Conservation (phyloP, 768 basidiomycete species). For the Suillus sp. region DNA sequence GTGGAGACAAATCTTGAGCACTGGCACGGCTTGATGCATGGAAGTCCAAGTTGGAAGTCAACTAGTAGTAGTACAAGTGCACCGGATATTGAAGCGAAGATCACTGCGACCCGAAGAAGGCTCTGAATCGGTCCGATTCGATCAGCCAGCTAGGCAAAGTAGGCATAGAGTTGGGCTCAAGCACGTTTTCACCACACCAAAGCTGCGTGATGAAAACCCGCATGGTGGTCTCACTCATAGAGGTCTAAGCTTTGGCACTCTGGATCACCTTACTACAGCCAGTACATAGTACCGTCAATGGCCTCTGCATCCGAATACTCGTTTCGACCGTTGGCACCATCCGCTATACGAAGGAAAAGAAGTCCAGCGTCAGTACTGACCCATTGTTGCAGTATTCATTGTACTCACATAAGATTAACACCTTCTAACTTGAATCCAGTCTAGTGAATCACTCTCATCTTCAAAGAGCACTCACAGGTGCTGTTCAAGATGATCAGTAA, state of each 20-base stretch:
- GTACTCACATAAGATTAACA: background rate
- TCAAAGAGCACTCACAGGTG: background rate
- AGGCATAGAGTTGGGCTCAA: no score
- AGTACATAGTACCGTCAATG: background rate
- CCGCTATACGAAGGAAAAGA: background rate
- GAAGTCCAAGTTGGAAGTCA: no score
- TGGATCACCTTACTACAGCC: background rate
- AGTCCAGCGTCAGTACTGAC: background rate
- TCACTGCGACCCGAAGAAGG: background rate
- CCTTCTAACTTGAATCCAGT: background rate
- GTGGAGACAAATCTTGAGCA: no score
- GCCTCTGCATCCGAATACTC: background rate
- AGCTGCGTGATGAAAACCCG: background rate
- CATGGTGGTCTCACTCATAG: background rate
- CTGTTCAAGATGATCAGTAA: background rate
- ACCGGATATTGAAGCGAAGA: no score
- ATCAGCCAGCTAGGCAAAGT: background rate
- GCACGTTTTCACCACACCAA: background rate
- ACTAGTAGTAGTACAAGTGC: no score
- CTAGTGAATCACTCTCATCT: background rate
- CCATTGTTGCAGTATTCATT: background rate
- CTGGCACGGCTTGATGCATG: no score
- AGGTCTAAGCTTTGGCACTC: background rate
- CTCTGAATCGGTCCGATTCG: background rate
- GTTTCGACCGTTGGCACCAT: constrained; percentile 5